Evolutionary conservation across 1,139 yeast species (phyloP).

Genomic region (Insectozyma bohioensis): DNA sequence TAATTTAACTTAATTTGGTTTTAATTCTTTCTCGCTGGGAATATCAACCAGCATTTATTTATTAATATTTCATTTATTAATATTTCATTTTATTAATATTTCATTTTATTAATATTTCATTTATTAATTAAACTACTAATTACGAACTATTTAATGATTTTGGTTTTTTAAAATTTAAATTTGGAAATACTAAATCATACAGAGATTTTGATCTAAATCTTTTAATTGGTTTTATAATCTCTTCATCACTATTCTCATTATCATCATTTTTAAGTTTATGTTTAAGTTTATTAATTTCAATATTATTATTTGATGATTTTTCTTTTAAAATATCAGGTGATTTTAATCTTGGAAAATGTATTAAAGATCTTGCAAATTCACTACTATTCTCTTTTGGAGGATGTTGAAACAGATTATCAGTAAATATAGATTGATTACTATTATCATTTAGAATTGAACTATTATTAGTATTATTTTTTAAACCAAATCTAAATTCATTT

Average conservation of each 20-base stretch:
- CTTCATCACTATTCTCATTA: too few species aligned
- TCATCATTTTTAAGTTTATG: not conserved
- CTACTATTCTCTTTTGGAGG: slow-evolving; percentile 2
- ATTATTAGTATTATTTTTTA: slow-evolving; percentile 1
- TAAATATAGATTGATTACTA: slow-evolving; percentile 5
- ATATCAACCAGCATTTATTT: too few species aligned
- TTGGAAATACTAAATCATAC: slow-evolving; percentile 16
- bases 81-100: too few species aligned
- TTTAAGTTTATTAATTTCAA: not conserved
- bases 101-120: too few species aligned
- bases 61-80: too few species aligned
- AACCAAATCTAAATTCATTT: slow-evolving; percentile 2
- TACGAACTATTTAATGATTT: slow-evolving; percentile 1
- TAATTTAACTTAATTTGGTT: too few species aligned
- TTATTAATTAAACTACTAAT: too few species aligned
- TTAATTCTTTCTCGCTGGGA: too few species aligned
- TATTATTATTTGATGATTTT: not conserved
- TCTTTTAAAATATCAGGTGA: not conserved
- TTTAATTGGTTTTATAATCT: slow-evolving; percentile 10
- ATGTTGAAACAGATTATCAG: slow-evolving; percentile 6
- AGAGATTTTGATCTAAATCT: slow-evolving; percentile 14
- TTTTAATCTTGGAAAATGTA: not conserved
- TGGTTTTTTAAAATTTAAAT: slow-evolving; percentile 10
- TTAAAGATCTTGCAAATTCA: not conserved
- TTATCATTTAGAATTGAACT: slow-evolving; percentile 2